Conservation (phyloP, 2,329 filamentous ascomycete genomes). For the Colletotrichum caudatum region DNA sequence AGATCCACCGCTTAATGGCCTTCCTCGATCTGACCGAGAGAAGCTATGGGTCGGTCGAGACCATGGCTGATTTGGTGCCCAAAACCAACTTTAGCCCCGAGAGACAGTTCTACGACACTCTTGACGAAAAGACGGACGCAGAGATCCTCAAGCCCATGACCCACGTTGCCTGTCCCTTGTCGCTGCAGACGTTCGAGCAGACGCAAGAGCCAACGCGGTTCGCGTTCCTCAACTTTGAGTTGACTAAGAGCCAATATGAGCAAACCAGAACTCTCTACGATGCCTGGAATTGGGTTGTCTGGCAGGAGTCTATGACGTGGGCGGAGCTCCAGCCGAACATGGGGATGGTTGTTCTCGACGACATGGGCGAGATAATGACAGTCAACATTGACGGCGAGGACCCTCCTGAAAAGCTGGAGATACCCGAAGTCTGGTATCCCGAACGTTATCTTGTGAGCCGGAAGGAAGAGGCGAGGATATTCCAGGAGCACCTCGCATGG, state of each 20-base stretch:
- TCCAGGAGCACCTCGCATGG: conserved; percentile 53
- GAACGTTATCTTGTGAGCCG: conserved; percentile 64
- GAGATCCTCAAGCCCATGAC: conserved; percentile 49
- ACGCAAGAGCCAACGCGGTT: conserved; percentile 52
- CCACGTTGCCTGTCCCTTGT: conserved; percentile 47
- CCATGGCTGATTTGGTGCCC: conserved; percentile 56
- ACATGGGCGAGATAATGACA: conserved; percentile 63
- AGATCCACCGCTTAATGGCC: conserved; percentile 72
- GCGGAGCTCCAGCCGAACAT: conserved; percentile 52
- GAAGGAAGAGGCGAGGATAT: conserved; percentile 59
- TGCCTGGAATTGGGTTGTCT: conserved; percentile 61
- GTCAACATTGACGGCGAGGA: conserved; percentile 59
- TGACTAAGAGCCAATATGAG: conserved; percentile 52
- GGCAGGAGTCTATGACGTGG: conserved; percentile 57
- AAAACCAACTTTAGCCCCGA: conserved; percentile 52
- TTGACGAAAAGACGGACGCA: conserved; percentile 45
- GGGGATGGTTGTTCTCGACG: conserved; percentile 58
- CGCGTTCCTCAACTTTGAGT: conserved; percentile 57
- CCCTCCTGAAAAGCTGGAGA: conserved; percentile 58
- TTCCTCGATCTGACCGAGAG: conserved; percentile 72
- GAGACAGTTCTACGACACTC: conserved; percentile 59
- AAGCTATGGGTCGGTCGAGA: conserved; percentile 68
- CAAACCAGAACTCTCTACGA: conserved; percentile 61
- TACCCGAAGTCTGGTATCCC: conserved; percentile 65
- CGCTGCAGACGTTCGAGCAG: conserved; percentile 48